Evolutionary conservation across 2,329 filamentous ascomycete species (phyloP).

Genomic region (Didymella sp.): DNA sequence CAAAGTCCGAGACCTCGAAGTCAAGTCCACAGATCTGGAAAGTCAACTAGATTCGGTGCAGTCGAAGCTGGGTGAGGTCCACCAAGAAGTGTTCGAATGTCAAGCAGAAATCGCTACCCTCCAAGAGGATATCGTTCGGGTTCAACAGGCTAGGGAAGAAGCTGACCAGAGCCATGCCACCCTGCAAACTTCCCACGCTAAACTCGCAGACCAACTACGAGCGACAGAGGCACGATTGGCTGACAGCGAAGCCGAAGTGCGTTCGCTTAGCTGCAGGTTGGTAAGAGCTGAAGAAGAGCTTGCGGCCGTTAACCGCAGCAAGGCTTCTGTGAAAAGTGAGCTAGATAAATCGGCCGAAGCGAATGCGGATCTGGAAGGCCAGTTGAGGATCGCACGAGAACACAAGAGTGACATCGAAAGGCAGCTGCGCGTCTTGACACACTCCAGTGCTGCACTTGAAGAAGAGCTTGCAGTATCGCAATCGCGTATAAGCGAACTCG

Average conservation of each 20-base stretch:
- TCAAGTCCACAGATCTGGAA: constrained; percentile 16
- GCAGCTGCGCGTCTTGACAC: constrained; percentile 14
- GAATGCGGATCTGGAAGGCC: constrained; percentile 29
- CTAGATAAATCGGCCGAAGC: constrained; percentile 23
- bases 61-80: constrained; percentile 18
- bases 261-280: constrained; percentile 19
- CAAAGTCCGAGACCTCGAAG: constrained; percentile 12
- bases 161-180: constrained; percentile 27
- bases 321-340: constrained; percentile 23
- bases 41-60: constrained; percentile 19
- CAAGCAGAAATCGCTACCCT: constrained; percentile 25
- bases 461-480: constrained; percentile 24
- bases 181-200: constrained; percentile 22
- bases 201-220: constrained; percentile 26
- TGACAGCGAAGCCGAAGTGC: constrained; percentile 19
- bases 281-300: constrained; percentile 30
- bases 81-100: constrained; percentile 19
- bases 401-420: constrained; percentile 19
- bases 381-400: constrained; percentile 25
- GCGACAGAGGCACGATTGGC: constrained; percentile 26
- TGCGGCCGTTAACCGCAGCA: constrained; percentile 21
- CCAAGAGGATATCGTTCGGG: constrained; percentile 22
- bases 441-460: constrained; percentile 27
- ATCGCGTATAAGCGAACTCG: constrained; percentile 24
- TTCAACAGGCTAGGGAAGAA: constrained; percentile 29